Conservation (phyloP, 305 asterid genomes). For the Solanum hybrid region DNA sequence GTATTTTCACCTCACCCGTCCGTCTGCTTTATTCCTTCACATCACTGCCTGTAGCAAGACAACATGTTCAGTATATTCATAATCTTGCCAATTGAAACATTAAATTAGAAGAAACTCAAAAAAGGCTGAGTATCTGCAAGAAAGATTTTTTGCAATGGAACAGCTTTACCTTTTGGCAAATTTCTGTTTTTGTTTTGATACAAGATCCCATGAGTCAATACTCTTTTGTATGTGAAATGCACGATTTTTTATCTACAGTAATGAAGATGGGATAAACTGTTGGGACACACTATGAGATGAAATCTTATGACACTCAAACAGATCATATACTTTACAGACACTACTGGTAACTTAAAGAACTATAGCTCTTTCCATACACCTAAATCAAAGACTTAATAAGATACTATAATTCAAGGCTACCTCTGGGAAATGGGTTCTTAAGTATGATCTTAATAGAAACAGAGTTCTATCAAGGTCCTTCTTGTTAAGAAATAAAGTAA, state of each 20-base stretch:
- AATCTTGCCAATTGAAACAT: not conserved
- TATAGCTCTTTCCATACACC: not conserved
- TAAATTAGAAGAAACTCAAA: not conserved
- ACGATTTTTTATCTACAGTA: no score
- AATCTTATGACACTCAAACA: not conserved
- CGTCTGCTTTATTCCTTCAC: not conserved
- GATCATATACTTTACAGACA: not conserved
- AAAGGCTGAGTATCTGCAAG: not conserved
- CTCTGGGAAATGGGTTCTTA: conserved; percentile 83
- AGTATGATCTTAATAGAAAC: conserved; percentile 75
- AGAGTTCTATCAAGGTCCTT: conserved; percentile 84
- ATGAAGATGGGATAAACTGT: no score
- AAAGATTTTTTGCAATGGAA: not conserved
- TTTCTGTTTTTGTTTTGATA: no score
- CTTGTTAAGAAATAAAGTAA: conserved; percentile 74
- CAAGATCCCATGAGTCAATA: no score
- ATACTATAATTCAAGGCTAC: conserved; percentile 23
- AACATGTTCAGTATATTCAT: not conserved
- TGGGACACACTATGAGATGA: not conserved
- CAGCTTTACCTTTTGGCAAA: no score
- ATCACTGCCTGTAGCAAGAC: not conserved
- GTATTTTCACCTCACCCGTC: not conserved
- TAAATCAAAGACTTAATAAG: not conserved
- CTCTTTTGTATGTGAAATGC: no score
- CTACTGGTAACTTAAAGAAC: not conserved